Evolutionary conservation across 2,329 filamentous ascomycete species (phyloP).

Genomic region (Claviceps maximensis): DNA sequence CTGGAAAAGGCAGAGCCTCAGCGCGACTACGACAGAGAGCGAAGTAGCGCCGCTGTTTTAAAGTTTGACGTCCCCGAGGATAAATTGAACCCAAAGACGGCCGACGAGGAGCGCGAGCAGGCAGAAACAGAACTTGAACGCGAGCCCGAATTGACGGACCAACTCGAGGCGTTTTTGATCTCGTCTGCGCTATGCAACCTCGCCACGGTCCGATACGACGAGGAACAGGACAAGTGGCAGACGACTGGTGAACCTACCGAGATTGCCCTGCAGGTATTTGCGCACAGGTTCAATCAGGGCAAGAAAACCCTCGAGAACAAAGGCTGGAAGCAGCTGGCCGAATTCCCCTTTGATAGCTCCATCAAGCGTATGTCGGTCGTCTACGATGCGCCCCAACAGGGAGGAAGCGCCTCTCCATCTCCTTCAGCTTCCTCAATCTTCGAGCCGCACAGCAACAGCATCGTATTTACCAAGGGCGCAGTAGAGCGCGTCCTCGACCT

Average conservation of each 20-base stretch:
- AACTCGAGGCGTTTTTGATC: slow-evolving; percentile 37
- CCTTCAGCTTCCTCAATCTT: slow-evolving; percentile 14
- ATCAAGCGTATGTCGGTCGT: slow-evolving; percentile 73
- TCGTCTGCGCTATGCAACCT: slow-evolving; percentile 53
- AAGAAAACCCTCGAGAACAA: slow-evolving; percentile 37
- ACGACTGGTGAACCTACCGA: slow-evolving; percentile 61
- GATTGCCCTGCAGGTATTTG: slow-evolving; percentile 63
- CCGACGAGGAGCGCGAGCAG: slow-evolving; percentile 5
- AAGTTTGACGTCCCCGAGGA: slow-evolving; percentile 51
- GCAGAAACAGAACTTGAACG: slow-evolving; percentile 25
- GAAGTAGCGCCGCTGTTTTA: slow-evolving; percentile 46
- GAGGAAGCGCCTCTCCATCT: slow-evolving; percentile 16
- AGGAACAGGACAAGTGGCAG: slow-evolving; percentile 46
- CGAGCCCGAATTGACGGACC: slow-evolving; percentile 35
- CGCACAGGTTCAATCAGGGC: slow-evolving; percentile 50
- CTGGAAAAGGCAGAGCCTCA: slow-evolving; percentile 25
- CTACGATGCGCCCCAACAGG: slow-evolving; percentile 40
- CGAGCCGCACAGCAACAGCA: slow-evolving; percentile 27
- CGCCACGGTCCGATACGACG: slow-evolving; percentile 42
- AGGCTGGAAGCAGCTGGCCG: slow-evolving; percentile 51
- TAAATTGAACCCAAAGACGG: slow-evolving; percentile 27
- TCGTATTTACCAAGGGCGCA: slow-evolving; percentile 50
- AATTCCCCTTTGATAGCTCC: slow-evolving; percentile 67
- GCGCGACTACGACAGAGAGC: slow-evolving; percentile 45
- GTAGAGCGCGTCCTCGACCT: slow-evolving; percentile 48